These are phyloP conservation scores for Malania oleifera DNA, from an alignment of 164 flowering plant species.

Conservation along the genomic window DNA sequence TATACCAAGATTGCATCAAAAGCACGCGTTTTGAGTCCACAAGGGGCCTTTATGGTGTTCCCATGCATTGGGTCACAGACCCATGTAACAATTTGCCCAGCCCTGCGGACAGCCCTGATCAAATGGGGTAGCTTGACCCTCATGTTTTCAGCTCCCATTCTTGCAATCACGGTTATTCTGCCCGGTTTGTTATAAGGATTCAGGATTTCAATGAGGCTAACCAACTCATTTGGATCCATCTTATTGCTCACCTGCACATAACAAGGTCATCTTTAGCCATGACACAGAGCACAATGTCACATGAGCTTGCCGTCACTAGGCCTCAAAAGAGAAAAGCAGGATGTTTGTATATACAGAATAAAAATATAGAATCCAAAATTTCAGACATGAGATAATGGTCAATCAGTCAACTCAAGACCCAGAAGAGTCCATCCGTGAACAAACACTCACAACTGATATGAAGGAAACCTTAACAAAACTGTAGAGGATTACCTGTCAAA, in stretches of 20 bases:
- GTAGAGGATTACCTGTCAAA: no score
- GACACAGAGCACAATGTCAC: not conserved
- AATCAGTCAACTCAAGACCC: not conserved
- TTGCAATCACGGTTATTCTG: constrained; percentile 36
- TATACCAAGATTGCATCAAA: constrained; percentile 56
- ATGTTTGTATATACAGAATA: not conserved
- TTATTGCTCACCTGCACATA: constrained; percentile 42
- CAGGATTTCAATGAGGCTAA: constrained; percentile 36
- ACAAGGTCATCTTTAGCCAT: constrained; percentile 7
- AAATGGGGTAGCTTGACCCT: constrained; percentile 48
- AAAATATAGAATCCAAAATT: not conserved
- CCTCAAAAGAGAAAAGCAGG: not conserved
- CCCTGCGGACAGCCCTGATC: constrained; percentile 42
- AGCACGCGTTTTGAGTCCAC: constrained; percentile 63
- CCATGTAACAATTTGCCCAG: constrained; percentile 51
- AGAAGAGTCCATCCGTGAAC: not conserved
- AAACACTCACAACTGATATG: no score
- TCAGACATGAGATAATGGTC: not conserved
- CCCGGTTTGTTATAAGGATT: constrained; percentile 45
- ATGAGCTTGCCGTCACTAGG: not conserved
- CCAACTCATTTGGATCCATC: constrained; percentile 52
- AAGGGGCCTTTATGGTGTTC: constrained; percentile 56
- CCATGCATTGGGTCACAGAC: constrained; percentile 54
- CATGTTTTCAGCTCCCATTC: constrained; percentile 58
- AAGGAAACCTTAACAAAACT: no score